phyloP scores from a whole-genome alignment of 2,329 filamentous ascomycete genomes.

The Hymenoscyphus repandus region DNA sequence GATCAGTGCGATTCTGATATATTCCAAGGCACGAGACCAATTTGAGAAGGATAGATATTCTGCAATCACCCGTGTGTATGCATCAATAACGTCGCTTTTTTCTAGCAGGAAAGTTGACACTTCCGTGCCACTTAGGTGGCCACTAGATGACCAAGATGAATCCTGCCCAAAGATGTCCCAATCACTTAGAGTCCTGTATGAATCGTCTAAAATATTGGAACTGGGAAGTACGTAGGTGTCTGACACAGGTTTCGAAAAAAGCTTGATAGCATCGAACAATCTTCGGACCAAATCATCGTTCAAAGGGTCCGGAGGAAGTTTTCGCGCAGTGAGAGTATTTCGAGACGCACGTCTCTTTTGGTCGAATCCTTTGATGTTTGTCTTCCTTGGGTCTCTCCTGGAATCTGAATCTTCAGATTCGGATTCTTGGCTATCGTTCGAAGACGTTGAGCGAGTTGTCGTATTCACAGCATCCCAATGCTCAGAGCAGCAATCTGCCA shows the following conservation, averaged over 20 bases:
- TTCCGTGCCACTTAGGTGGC: slow-evolving; percentile 25
- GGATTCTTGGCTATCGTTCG: slow-evolving; percentile 16
- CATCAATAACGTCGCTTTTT: slow-evolving; percentile 44
- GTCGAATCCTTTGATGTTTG: slow-evolving; percentile 4
- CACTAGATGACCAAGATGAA: slow-evolving; percentile 22
- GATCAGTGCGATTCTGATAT: slow-evolving; percentile 42
- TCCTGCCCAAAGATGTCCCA: slow-evolving; percentile 31
- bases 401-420: slow-evolving; percentile 22
- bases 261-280: slow-evolving; percentile 50
- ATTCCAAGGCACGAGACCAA: slow-evolving; percentile 56
- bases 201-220: slow-evolving; percentile 52
- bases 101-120: slow-evolving; percentile 26
- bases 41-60: slow-evolving; percentile 62
- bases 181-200: slow-evolving; percentile 13
- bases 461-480: slow-evolving; percentile 48
- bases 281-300: slow-evolving; percentile 48
- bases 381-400: slow-evolving; percentile 11
- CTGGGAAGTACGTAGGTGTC: slow-evolving; percentile 53
- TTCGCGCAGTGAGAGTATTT: slow-evolving; percentile 20
- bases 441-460: slow-evolving; percentile 7
- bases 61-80: slow-evolving; percentile 49
- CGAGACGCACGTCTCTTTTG: slow-evolving; percentile 23
- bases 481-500: slow-evolving; percentile 59
- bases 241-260: slow-evolving; percentile 53
- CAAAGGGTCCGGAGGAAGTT: slow-evolving; percentile 32